Base-by-base conservation (phyloP, 2,329 filamentous ascomycete species). In the Clarireedia paspali region DNA sequence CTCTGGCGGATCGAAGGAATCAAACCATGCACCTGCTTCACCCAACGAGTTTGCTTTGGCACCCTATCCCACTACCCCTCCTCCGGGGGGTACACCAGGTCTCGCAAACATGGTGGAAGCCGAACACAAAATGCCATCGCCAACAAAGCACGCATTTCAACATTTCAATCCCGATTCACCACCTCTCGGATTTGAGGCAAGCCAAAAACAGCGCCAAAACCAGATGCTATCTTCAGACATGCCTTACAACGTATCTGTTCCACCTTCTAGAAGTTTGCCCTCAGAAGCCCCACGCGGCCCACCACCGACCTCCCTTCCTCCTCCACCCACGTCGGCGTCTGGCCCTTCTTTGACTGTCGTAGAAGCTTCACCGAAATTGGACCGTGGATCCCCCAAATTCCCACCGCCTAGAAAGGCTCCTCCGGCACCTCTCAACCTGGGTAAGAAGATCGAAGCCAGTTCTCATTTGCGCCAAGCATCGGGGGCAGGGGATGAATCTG, bases 401-500 rank as follows among this genome's bases (percentile, higher is more conserved):
- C 77, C 80, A 2, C 84, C 86, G 14, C 81, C 82, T 50, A 82
- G 91, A 58, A 96, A 95, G 70, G 82, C 86, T 5, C 91, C 91
- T 2, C 92, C 92, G 47, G 88, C 90, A 12, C 91, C 92, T 2
- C 72, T 97, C 53, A 85, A 91, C 66, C 77, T 97, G 24, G 78
- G 77, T 45, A 74, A 75, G 47, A 64, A 70, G 17, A 67, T 67
- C 3, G 58, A 63, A n/a, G 34, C 74, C 38, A 74, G 72, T 55
- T 68, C 72, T 10, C 75, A 76, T 57, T 67, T 75, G 49, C 71
- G 76, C 47, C 70, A 73, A 47, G 68, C 72, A 2, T 72, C 72
- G 26, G 70, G 73, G 23, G 70, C 73, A 0, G 83, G 85, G 12
- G 78, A 81, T 2, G 80, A 83, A 38, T 85, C 85, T 0, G 89